Conservation (phyloP, 768 basidiomycete species). For the Coprinopsis sp. region DNA sequence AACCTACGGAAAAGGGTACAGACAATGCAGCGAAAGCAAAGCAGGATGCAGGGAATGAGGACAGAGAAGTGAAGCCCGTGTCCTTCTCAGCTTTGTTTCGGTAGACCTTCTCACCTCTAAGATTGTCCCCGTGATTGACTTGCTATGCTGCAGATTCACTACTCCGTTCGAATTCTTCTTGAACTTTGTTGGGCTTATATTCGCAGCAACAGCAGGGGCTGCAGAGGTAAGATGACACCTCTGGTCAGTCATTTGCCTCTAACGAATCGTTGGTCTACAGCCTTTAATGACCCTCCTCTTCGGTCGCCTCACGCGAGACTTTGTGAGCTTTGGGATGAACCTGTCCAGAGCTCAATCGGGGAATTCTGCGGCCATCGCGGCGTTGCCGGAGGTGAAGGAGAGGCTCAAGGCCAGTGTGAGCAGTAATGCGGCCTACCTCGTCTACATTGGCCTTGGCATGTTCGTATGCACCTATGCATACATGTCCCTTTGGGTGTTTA, state of each 20-base stretch:
- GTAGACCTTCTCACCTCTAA: no score
- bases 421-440: slow-evolving; percentile 51
- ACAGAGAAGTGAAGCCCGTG: no score
- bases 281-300: slow-evolving; percentile 72
- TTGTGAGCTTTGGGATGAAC: slow-evolving; percentile 45
- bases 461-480: slow-evolving; percentile 61
- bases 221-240: slow-evolving; percentile 47
- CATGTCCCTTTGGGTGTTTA: slow-evolving; percentile 53
- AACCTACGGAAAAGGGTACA: no score
- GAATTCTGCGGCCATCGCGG: slow-evolving; percentile 20
- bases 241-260: neutral
- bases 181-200: slow-evolving; percentile 58
- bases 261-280: slow-evolving; percentile 22
- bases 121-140: no score
- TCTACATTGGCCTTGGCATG: slow-evolving; percentile 45
- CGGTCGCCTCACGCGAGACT: slow-evolving; percentile 60
- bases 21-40: no score
- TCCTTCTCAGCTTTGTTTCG: no score
- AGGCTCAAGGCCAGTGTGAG: slow-evolving; percentile 44
- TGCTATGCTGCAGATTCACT: no score
- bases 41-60: no score
- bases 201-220: slow-evolving; percentile 63
- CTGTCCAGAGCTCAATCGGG: slow-evolving; percentile 17
- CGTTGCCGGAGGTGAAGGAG: slow-evolving; percentile 24
- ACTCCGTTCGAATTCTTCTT: slow-evolving; percentile 57